Conservation (phyloP, 2,329 filamentous ascomycete species). For the Penicillium sumatraense region DNA sequence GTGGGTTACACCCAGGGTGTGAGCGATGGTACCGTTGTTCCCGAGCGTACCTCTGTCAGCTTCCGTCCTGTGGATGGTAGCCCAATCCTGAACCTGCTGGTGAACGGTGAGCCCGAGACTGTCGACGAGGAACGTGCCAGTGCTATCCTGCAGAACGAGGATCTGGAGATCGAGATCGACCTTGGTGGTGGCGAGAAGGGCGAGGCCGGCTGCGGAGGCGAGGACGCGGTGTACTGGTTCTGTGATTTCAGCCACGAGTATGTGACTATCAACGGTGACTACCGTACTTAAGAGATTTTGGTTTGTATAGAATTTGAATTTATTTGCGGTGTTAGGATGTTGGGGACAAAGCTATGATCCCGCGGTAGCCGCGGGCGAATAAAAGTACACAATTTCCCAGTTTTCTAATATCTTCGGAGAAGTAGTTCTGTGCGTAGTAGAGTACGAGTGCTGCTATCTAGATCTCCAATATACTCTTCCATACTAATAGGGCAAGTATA, state of each 20-base stretch:
- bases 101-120: constrained; percentile 64
- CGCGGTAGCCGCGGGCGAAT: neutral
- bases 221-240: constrained; percentile 66
- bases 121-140: constrained; percentile 66
- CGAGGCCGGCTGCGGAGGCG: constrained; percentile 44
- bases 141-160: constrained; percentile 64
- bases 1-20: constrained; percentile 74
- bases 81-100: constrained; percentile 60
- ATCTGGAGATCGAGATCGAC: constrained; percentile 65
- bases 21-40: constrained; percentile 52
- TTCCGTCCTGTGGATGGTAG: constrained; percentile 65
- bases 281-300: constrained; percentile 55
- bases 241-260: constrained; percentile 73
- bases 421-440: too few relatives aligned
- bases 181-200: constrained; percentile 57
- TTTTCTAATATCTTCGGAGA: too few relatives aligned
- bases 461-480: too few relatives aligned
- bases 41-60: constrained; percentile 62
- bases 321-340: neutral
- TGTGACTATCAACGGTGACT: constrained; percentile 71
- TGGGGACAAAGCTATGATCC: too few relatives aligned
- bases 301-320: neutral
- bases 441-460: too few relatives aligned
- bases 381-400: too few relatives aligned
- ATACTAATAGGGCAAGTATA: too few relatives aligned